Conservation (phyloP, 179 eudicot species). For the Nepenthes alata region DNA sequence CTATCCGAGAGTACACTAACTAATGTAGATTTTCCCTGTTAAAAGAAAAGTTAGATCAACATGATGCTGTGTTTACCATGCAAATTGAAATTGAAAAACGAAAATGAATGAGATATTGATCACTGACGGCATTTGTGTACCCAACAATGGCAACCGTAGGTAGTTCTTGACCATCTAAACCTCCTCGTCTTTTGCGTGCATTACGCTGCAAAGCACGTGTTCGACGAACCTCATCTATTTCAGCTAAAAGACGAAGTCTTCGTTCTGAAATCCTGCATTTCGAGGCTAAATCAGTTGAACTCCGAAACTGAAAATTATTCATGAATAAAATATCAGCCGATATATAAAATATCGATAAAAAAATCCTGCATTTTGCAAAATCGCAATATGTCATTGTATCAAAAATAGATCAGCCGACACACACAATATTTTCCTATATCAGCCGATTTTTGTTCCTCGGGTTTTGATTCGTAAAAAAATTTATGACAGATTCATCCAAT, state of each 20-base stretch:
- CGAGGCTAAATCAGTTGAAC: constrained; percentile 1
- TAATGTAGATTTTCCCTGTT: constrained; percentile 91
- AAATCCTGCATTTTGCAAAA: no score
- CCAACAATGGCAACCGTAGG: constrained; percentile 92
- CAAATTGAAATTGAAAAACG: constrained; percentile 4
- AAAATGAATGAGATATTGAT: constrained; percentile 3
- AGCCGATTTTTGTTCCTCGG: no score
- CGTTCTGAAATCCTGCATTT: constrained; percentile 70
- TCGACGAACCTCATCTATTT: constrained; percentile 77
- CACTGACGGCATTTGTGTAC: constrained; percentile 93
- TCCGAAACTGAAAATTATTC: no score
- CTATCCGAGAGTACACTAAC: constrained; percentile 68
- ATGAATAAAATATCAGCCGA: no score
- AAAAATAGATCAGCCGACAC: no score
- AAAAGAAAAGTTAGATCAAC: constrained; percentile 4
- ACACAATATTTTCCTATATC: no score
- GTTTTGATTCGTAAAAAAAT: no score
- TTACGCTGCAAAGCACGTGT: constrained; percentile 95
- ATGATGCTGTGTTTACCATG: not conserved
- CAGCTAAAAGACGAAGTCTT: constrained; percentile 53
- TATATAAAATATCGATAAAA: no score
- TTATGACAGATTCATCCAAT: no score
- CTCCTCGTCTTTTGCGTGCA: constrained; percentile 69
- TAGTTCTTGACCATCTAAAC: constrained; percentile 45
- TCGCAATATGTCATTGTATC: no score